Conservation (phyloP, 495 filamentous ascomycete species). For the Xylona heveae region DNA sequence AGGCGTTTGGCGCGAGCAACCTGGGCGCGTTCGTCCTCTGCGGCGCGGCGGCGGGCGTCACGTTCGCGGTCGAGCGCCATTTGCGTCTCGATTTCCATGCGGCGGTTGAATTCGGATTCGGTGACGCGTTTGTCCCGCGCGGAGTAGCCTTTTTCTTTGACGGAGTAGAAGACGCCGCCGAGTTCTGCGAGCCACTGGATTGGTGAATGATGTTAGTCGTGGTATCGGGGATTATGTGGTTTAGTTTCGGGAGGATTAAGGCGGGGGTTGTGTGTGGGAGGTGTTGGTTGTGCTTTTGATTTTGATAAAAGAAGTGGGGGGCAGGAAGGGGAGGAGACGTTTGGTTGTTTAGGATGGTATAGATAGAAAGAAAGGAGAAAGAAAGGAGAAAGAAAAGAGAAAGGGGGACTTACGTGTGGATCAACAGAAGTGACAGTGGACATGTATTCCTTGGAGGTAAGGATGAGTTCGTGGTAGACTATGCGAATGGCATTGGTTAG, state of each 20-base stretch:
- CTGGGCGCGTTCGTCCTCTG: conserved; percentile 35
- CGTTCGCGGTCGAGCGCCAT: conserved; percentile 75
- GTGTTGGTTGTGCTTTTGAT: too few relatives aligned
- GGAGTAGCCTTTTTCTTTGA: conserved; percentile 95
- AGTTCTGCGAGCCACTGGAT: conserved; percentile 79
- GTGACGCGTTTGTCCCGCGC: conserved; percentile 72
- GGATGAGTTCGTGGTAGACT: conserved; percentile 93
- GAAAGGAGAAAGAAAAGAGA: neutral
- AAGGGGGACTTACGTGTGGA: conserved; percentile 38
- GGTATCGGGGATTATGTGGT: too few relatives aligned
- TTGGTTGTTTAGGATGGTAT: neutral
- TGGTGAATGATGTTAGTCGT: too few relatives aligned
- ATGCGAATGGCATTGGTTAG: neutral
- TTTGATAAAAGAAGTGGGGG: neutral
- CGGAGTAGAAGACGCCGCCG: conserved; percentile 94
- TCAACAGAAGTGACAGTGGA: conserved; percentile 91
- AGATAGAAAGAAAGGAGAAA: neutral
- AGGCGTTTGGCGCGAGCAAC: conserved; percentile 10
- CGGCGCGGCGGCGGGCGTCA: conserved; percentile 11
- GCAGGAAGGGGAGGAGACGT: neutral
- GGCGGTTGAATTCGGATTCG: conserved; percentile 83
- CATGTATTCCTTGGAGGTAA: conserved; percentile 98
- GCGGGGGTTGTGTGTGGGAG: neutral
- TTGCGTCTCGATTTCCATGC: conserved; percentile 87
- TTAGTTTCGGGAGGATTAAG: neutral